These are phyloP conservation scores for Ceratocystis variospora DNA, from an alignment of 2,329 filamentous ascomycete genomes.

Conservation along the genomic window DNA sequence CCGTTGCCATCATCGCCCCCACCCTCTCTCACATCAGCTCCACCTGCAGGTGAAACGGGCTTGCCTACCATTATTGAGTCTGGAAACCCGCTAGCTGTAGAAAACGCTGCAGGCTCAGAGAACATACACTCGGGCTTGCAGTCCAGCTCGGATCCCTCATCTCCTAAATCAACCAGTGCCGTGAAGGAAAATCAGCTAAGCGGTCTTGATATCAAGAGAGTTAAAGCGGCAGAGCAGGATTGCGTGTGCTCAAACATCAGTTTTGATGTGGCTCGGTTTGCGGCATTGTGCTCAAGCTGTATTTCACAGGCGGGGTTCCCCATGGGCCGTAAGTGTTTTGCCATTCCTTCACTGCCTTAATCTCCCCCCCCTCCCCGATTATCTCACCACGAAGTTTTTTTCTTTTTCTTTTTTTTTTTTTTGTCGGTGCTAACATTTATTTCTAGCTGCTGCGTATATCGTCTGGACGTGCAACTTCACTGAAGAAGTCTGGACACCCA, in stretches of 20 bases:
- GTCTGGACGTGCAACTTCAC: constrained; percentile 28
- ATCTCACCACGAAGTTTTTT: neutral
- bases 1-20: neutral
- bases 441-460: constrained; percentile 28
- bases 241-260: constrained; percentile 31
- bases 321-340: constrained; percentile 25
- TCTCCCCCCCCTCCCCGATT: no score
- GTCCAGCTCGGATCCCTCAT: neutral
- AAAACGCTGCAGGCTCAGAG: constrained; percentile 17
- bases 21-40: neutral
- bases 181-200: constrained; percentile 18
- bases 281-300: constrained; percentile 30
- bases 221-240: constrained; percentile 25
- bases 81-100: constrained; percentile 18
- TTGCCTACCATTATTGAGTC: constrained; percentile 17
- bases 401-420: neutral
- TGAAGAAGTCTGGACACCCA: constrained; percentile 23
- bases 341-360: neutral
- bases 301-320: constrained; percentile 25
- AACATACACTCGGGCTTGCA: neutral
- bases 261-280: constrained; percentile 30
- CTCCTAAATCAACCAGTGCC: neutral
- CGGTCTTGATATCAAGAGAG: constrained; percentile 20
- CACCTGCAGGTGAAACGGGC: neutral
- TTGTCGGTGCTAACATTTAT: neutral